phyloP scores from a whole-genome alignment of 768 basidiomycete genomes.

The Boletellus ananas region DNA sequence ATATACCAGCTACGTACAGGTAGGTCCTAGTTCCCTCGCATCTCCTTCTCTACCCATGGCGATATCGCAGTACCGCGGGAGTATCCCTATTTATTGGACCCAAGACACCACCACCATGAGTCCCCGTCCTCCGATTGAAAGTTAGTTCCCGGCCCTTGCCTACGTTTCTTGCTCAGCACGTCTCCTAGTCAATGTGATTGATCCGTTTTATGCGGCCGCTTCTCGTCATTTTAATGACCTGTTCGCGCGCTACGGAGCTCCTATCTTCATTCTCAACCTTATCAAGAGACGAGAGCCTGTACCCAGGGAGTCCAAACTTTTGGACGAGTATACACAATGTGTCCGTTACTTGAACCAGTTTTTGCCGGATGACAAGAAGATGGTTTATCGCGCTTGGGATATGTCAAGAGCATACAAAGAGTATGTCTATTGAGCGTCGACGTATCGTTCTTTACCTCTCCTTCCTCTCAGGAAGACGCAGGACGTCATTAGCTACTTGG shows the following conservation, averaged over 20 bases:
- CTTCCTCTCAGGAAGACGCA: conserved; percentile 69
- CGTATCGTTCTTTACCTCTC: neutral
- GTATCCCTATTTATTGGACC: conserved; percentile 95
- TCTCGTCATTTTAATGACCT: conserved; percentile 91
- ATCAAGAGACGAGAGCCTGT: conserved; percentile 82
- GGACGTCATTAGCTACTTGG: conserved; percentile 92
- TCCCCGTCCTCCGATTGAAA: conserved; percentile 95
- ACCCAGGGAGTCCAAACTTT: conserved; percentile 83
- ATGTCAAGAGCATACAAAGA: conserved; percentile 94
- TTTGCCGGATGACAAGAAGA: conserved; percentile 77
- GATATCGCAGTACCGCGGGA: conserved; percentile 74
- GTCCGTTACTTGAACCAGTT: conserved; percentile 94
- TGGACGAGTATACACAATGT: conserved; percentile 90
- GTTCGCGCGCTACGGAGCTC: conserved; percentile 83
- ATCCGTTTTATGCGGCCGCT: conserved; percentile 93
- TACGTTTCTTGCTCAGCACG: conserved; percentile 2
- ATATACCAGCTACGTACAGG: conserved; percentile 95
- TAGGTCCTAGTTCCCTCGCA: conserved; percentile 19
- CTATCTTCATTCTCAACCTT: conserved; percentile 87
- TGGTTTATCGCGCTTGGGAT: conserved; percentile 94
- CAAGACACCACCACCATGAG: conserved; percentile 89
- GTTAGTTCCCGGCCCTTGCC: conserved; percentile 42
- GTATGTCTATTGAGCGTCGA: conserved; percentile 39
- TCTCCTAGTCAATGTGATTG: conserved; percentile 76
- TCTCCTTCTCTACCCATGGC: neutral